Evolutionary conservation across 257 asterid genomes (phyloP), one percentile per base, ranked within the genome.

Genomic region (Capsicum baccatum): DNA sequence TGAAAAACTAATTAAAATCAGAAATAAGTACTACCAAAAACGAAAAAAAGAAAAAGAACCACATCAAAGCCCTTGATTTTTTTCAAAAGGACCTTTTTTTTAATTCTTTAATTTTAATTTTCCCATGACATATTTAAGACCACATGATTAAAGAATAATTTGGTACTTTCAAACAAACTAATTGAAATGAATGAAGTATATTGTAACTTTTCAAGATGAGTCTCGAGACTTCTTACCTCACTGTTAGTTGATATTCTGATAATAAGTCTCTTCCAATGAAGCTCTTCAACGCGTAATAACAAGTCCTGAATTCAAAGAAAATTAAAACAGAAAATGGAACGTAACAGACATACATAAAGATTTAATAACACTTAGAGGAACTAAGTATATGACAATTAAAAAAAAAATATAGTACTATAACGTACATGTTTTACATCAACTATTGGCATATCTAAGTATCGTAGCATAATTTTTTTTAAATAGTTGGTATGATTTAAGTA

Each of bases 191-290:
- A 63, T 8, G 2, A 5, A 21, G 6, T 42, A 9, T 26, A 47
- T 19, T 19, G 80, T 73, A 47, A 48, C 44, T 5, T 19, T 19
- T 48, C 3, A 73, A 48, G 80, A 73, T 0, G 12, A 48, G 59
- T 48, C 59, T 73, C 35, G 5, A 47, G 59, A 73, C 48, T 73
- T 71, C 79, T 2, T 71, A 47, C 79, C 79, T 71, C 58, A n/a
- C 57, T 47, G 16, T 71, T n/a, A 71, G 39, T 17, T 16, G 79
- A 42, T 9, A 17, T 6, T 17, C 33, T 8, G 26, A 69, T 15
- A n/a, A n/a, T n/a, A n/a, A n/a, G 12, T 19, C 19, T 73, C 33
- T 1, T 26, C 33, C 11, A 48, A 5, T 5, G 6, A 73, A 11
- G 39, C 19, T 11, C 80, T 73, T 73, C 39, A 48, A 12, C 44